Conservation (phyloP, 1,284 basidiomycete genomes). For the Volvariella surrecta region DNA sequence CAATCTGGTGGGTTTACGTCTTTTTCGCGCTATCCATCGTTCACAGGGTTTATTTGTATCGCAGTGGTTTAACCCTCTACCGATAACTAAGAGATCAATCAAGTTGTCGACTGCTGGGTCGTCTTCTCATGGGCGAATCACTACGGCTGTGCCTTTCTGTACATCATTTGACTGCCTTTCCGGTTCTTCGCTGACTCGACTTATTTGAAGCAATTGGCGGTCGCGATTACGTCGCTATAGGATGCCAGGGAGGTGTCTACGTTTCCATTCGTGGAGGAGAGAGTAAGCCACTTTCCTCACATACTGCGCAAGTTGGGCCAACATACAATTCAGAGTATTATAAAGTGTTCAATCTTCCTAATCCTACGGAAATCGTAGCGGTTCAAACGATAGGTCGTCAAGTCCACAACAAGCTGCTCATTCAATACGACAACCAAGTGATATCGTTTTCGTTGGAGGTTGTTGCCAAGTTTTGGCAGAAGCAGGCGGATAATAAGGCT, state of each 20-base stretch:
- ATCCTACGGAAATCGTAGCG: conserved; percentile 44
- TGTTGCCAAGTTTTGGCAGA: conserved; percentile 47
- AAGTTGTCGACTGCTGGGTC: conserved; percentile 25
- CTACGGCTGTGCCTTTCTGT: conserved; percentile 57
- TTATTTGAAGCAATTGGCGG: conserved; percentile 32
- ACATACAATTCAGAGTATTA: conserved; percentile 36
- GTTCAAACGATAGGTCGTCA: conserved; percentile 32
- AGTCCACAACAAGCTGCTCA: conserved; percentile 55
- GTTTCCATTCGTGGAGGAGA: conserved; percentile 42
- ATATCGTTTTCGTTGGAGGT: conserved; percentile 63
- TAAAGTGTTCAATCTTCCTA: conserved; percentile 40
- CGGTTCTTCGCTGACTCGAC: conserved; percentile 5
- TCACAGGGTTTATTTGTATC: neutral
- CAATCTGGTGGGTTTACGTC: conserved; percentile 45
- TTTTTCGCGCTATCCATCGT: conserved; percentile 4
- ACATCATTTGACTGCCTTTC: conserved; percentile 15
- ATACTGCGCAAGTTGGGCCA: neutral
- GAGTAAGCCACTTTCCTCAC: conserved; percentile 21
- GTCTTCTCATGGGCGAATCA: conserved; percentile 43
- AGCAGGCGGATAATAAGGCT: conserved; percentile 32
- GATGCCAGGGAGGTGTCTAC: conserved; percentile 59
- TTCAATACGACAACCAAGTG: conserved; percentile 51
- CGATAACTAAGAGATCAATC: conserved; percentile 55
- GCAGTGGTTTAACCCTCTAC: conserved; percentile 59
- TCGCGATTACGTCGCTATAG: conserved; percentile 50